Evolutionary conservation across 2,329 filamentous ascomycete genomes (phyloP), one percentile per base, ranked within the genome.

Genomic region (Colletotrichum abscissum): DNA sequence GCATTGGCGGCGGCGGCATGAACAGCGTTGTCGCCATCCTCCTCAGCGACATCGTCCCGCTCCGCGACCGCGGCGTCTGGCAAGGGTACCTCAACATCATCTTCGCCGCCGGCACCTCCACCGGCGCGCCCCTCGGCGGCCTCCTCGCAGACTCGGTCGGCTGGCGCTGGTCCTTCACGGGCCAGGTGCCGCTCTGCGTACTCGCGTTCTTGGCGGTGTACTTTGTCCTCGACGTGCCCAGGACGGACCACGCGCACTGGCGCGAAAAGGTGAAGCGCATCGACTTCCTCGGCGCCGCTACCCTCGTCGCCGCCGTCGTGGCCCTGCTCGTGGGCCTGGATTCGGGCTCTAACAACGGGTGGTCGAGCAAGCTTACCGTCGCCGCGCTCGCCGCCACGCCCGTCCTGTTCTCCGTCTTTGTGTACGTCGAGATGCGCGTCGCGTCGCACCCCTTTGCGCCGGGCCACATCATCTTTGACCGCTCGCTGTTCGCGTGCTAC

Each of bases 361-460:
- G 94, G 93, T 85, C 80, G 11, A 82, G 90, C 58, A 86, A 82
- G 1, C 80, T 90, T 63, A 91, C 93, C 1, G 83, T 93, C 35
- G 81, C 86, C 11, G 87, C 89, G 1, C 85, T 95, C 4, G 83
- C 84, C 30, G 78, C 89, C 7, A 89, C 91, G 0, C 81, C 88
- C 0, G 83, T 88, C 0, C 83, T 94, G 2, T 94, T 94, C 79
- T 80, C 86, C 26, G 73, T 90, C n/a, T 95, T 96, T 80, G 76
- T 94, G 28, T 79, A 92, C 28, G 86, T 95, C 68, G 94, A 96
- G 82, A 87, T 88, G 75, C 89, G 89, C 74, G 81, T 94, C 12
- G 93, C 93, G 0, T 82, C 86, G 0, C 88, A 95, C 71, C 94
- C 94, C 0, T 94, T 96, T 76, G 93, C 93, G 0, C 94, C 94